phyloP scores from a whole-genome alignment of 2,329 filamentous ascomycete genomes.

The Onygenales sp. region DNA sequence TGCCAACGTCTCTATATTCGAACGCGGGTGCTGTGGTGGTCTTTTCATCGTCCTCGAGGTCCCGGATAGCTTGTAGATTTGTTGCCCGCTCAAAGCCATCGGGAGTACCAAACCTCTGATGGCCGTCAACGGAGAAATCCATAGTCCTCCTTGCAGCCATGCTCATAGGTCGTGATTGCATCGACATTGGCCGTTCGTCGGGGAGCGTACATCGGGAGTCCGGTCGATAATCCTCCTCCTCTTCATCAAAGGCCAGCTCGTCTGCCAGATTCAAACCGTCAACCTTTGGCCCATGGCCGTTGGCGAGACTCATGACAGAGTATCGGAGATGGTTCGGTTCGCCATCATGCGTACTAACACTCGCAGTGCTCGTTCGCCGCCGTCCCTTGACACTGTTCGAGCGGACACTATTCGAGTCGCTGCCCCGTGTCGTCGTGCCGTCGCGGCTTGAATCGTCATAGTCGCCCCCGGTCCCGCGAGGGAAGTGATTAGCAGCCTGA shows the following conservation, averaged over 20 bases:
- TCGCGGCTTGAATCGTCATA: slow-evolving; percentile 54
- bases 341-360: slow-evolving; percentile 40
- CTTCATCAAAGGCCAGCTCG: slow-evolving; percentile 78
- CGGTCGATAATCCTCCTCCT: slow-evolving; percentile 60
- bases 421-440: slow-evolving; percentile 43
- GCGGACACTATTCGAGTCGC: slow-evolving; percentile 62
- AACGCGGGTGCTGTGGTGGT: slow-evolving; percentile 25
- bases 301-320: slow-evolving; percentile 55
- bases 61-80: slow-evolving; percentile 13
- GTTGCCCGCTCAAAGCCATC: slow-evolving; percentile 12
- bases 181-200: slow-evolving; percentile 34
- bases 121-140: slow-evolving; percentile 31
- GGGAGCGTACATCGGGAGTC: slow-evolving; percentile 35
- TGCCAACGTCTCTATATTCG: slow-evolving; percentile 63
- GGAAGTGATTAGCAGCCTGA: slow-evolving; percentile 22
- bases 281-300: slow-evolving; percentile 44
- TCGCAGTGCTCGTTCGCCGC: slow-evolving; percentile 51
- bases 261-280: slow-evolving; percentile 76
- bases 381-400: slow-evolving; percentile 57
- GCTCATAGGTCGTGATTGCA: slow-evolving; percentile 27
- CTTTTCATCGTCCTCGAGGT: slow-evolving; percentile 40
- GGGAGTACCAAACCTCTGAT: slow-evolving; percentile 16
- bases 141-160: slow-evolving; percentile 38
- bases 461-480: slow-evolving; percentile 44
- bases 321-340: slow-evolving; percentile 55